These are phyloP conservation scores for Gnetum montanum DNA, from an alignment of 75 land plant species.

Conservation along the genomic window DNA sequence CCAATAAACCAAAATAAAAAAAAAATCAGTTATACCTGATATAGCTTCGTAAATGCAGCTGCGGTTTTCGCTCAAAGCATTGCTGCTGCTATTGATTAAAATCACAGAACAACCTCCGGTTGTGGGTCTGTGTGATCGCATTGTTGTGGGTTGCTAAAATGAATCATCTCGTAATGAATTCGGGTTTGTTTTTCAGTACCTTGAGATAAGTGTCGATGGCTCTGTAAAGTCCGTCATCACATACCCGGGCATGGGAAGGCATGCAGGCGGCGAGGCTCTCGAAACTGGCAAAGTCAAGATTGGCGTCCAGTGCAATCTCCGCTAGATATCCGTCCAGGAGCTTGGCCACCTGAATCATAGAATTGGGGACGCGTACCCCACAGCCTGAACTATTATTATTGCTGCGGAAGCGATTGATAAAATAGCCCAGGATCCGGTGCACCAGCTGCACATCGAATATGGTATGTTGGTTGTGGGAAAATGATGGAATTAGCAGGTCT, in stretches of 20 bases:
- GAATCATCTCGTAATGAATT: too few species aligned
- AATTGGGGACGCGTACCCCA: conserved; percentile 17
- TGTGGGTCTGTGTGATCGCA: too few species aligned
- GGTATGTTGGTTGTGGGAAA: conserved; percentile 48
- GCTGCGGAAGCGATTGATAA: conserved; percentile 11
- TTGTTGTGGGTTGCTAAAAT: too few species aligned
- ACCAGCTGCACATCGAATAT: conserved; percentile 53
- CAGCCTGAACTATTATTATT: conserved; percentile 5
- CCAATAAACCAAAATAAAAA: not conserved
- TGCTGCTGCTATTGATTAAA: not conserved
- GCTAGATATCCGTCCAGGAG: conserved; percentile 63
- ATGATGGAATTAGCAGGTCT: conserved; percentile 70
- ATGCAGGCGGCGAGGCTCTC: conserved; percentile 37
- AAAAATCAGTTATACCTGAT: not conserved
- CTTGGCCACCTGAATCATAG: conserved; percentile 46
- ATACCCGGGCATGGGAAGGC: conserved; percentile 50
- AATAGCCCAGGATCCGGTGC: conserved; percentile 39
- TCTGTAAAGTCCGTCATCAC: conserved; percentile 63
- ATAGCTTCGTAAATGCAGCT: too few species aligned
- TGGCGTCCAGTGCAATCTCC: conserved; percentile 56
- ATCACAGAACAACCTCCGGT: too few species aligned
- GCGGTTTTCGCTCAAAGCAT: not conserved
- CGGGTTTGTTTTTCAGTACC: too few species aligned
- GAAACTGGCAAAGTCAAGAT: conserved; percentile 32
- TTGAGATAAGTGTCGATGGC: conserved; percentile 81